phyloP scores from a whole-genome alignment of 2,329 filamentous ascomycete genomes.

The Lomentospora prolificans region DNA sequence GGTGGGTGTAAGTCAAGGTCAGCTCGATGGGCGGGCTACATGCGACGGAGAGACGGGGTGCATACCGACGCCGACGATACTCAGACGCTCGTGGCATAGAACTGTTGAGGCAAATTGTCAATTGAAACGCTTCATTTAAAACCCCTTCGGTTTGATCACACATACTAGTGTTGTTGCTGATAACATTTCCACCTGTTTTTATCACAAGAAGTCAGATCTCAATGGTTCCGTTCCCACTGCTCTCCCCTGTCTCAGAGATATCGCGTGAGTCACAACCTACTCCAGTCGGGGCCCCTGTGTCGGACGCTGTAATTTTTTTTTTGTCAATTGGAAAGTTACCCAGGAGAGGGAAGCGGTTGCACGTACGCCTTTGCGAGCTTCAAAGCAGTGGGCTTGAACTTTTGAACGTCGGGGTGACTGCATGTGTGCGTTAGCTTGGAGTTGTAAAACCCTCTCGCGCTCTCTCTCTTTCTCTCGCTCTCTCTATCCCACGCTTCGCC shows the following conservation, averaged over 20 bases:
- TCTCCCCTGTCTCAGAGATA: conserved; percentile 6
- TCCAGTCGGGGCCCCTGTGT: conserved; percentile 97
- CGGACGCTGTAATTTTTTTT: conserved; percentile 55
- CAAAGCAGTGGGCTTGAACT: conserved; percentile 92
- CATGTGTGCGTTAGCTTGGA: conserved; percentile 10
- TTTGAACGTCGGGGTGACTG: conserved; percentile 84
- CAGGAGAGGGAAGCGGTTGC: background rate
- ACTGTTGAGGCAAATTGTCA: conserved; percentile 38
- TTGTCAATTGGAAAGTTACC: background rate
- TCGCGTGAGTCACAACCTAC: conserved; percentile 45
- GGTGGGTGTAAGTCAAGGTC: conserved; percentile 12
- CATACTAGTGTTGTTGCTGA: conserved; percentile 84
- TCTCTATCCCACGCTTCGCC: no score
- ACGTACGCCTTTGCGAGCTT: conserved; percentile 89
- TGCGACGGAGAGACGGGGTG: no score
- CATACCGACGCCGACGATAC: conserved; percentile 92
- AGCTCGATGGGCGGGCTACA: background rate
- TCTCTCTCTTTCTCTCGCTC: no score
- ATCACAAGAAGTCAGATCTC: conserved; percentile 7
- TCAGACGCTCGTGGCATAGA: conserved; percentile 92
- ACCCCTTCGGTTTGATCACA: conserved; percentile 1
- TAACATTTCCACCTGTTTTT: conserved; percentile 71
- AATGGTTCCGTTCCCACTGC: conserved; percentile 13
- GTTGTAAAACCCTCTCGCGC: no score
- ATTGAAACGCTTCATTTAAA: background rate